Evolutionary conservation across 2,329 filamentous ascomycete genomes (phyloP).

Genomic region (Rhinocladiella mackenziei): DNA sequence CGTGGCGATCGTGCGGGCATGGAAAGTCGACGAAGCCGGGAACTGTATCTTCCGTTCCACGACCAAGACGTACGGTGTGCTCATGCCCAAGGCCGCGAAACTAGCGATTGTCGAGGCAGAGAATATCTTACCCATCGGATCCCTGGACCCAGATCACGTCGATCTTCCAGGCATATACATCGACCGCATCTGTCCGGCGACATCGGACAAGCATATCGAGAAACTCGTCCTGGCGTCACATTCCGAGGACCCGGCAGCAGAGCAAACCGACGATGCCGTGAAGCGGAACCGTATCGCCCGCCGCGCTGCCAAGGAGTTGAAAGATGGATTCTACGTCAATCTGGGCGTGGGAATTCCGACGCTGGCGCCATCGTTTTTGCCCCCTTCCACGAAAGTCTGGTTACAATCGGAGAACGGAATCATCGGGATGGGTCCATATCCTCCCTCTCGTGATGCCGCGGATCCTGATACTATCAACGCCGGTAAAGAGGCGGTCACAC

Average conservation of each 20-base stretch:
- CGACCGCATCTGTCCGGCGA: constrained; percentile 73
- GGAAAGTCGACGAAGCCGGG: constrained; percentile 70
- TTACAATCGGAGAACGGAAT: constrained; percentile 85
- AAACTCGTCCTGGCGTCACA: constrained; percentile 45
- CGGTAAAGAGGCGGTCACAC: constrained; percentile 80
- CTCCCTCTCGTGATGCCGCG: constrained; percentile 63
- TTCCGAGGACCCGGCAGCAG: constrained; percentile 22
- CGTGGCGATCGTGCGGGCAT: constrained; percentile 71
- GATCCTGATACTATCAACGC: constrained; percentile 81
- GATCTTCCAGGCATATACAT: constrained; percentile 80
- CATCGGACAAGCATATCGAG: constrained; percentile 68
- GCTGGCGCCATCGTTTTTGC: constrained; percentile 71
- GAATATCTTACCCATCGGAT: constrained; percentile 71
- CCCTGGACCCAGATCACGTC: constrained; percentile 68
- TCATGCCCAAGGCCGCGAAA: constrained; percentile 77
- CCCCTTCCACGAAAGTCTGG: constrained; percentile 67
- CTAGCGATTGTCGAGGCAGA: constrained; percentile 81
- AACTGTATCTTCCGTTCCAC: constrained; percentile 76
- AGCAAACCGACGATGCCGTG: constrained; percentile 45
- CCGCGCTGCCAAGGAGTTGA: constrained; percentile 74
- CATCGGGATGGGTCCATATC: constrained; percentile 77
- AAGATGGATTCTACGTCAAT: constrained; percentile 75
- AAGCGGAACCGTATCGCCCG: constrained; percentile 69
- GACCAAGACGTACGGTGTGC: constrained; percentile 68
- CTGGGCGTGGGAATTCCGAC: constrained; percentile 79